Evolutionary conservation across 2,329 filamentous ascomycete genomes (phyloP).

Genomic region (Stagonosporopsis rhizophila): DNA sequence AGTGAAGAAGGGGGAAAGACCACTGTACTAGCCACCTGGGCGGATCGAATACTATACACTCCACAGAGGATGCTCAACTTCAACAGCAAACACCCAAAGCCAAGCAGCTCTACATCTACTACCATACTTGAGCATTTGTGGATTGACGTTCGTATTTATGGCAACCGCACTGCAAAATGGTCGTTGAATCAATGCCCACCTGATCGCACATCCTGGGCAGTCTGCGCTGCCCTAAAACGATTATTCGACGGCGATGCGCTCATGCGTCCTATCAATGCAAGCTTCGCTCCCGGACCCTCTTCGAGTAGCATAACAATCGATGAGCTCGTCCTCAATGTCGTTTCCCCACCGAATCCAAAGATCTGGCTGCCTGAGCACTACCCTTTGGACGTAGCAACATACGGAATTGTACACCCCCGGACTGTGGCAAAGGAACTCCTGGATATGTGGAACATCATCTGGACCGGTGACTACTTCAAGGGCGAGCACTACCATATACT

Average conservation of each 20-base stretch:
- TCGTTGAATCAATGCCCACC: slow-evolving; percentile 24
- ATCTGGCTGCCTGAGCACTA: slow-evolving; percentile 30
- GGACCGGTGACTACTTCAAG: slow-evolving; percentile 39
- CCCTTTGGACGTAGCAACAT: slow-evolving; percentile 23
- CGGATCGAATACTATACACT: slow-evolving; percentile 20
- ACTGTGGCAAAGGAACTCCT: slow-evolving; percentile 40
- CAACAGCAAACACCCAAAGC: slow-evolving; percentile 5
- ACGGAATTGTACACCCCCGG: slow-evolving; percentile 36
- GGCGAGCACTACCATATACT: slow-evolving; percentile 34
- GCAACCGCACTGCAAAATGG: slow-evolving; percentile 31
- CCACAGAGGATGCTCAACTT: slow-evolving; percentile 15
- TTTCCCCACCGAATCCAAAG: slow-evolving; percentile 22
- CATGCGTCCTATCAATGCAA: slow-evolving; percentile 21
- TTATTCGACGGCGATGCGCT: slow-evolving; percentile 38
- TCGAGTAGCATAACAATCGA: slow-evolving; percentile 30
- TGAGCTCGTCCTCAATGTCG: slow-evolving; percentile 44
- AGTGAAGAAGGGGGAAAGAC: slow-evolving; percentile 6
- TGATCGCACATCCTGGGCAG: slow-evolving; percentile 42
- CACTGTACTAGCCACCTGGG: slow-evolving; percentile 26
- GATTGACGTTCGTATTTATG: slow-evolving; percentile 40
- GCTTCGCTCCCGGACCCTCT: slow-evolving; percentile 5
- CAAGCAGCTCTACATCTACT: background rate
- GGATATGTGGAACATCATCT: slow-evolving; percentile 45
- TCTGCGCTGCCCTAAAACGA: slow-evolving; percentile 44
- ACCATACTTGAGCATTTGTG: slow-evolving; percentile 34